Conservation (phyloP, 225 moss, liverwort and hornwort species). For the Anthoceros angustus region DNA sequence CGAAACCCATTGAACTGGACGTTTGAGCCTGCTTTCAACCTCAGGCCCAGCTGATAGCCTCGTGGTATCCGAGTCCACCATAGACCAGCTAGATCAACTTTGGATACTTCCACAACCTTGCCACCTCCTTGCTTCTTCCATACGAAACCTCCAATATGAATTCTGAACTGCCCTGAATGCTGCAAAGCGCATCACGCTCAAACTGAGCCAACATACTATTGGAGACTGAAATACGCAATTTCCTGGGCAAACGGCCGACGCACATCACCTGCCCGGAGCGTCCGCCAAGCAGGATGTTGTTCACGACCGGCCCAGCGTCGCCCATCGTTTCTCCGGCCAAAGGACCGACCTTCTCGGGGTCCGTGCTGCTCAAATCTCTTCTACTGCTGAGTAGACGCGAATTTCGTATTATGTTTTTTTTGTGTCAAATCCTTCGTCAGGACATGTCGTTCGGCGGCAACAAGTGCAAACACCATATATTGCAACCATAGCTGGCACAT, state of each 20-base stretch:
- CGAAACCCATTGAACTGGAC: constrained; percentile 94
- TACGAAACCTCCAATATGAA: constrained; percentile 68
- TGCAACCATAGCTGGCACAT: too few species aligned
- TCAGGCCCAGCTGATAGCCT: constrained; percentile 86
- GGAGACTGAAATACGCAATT: neutral
- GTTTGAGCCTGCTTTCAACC: constrained; percentile 65
- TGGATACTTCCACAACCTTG: constrained; percentile 77
- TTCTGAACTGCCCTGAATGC: constrained; percentile 86
- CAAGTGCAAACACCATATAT: too few species aligned
- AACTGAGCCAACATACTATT: neutral
- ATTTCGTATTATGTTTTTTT: too few species aligned
- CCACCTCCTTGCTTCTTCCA: constrained; percentile 94
- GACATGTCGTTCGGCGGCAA: too few species aligned
- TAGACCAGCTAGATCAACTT: constrained; percentile 52
- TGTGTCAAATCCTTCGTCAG: too few species aligned
- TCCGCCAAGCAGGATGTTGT: constrained; percentile 2
- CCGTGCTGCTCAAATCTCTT: too few species aligned
- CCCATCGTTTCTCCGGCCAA: neutral
- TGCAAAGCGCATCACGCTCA: constrained; percentile 2
- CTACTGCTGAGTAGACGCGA: too few species aligned
- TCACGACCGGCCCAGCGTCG: constrained; percentile 1
- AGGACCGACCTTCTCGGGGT: too few species aligned
- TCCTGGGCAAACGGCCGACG: neutral
- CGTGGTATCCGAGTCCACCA: constrained; percentile 88
- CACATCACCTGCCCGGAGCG: neutral